Percentiles rank a stretch among this genome's conserved stretches.
Evolutionary conservation across 768 basidiomycete species (phyloP).

Genomic region (Antrodiella citrinella): DNA sequence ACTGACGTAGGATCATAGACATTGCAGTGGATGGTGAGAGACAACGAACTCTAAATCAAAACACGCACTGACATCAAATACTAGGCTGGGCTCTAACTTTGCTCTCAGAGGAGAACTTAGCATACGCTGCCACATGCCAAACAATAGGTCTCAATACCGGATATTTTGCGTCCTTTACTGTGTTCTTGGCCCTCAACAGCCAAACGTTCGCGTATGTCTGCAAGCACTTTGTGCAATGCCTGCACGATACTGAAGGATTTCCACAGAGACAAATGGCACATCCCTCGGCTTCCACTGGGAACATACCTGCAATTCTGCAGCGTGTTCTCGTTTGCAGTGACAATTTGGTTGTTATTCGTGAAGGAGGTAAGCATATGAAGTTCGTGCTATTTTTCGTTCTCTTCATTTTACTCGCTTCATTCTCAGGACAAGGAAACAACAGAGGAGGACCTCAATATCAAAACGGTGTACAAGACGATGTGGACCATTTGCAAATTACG

Average conservation of each 20-base stretch:
- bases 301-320: conserved; percentile 87
- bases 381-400: not conserved
- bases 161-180: conserved; percentile 93
- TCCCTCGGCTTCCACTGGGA: conserved; percentile 62
- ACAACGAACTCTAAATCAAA: conserved; percentile 4
- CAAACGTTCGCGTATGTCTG: conserved; percentile 73
- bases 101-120: conserved; percentile 87
- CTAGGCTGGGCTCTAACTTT: conserved; percentile 74
- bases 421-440: conserved; percentile 65
- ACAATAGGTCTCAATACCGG: conserved; percentile 96
- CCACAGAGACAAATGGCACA: conserved; percentile 68
- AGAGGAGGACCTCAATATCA: conserved; percentile 84
- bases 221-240: conserved; percentile 5
- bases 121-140: conserved; percentile 97
- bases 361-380: conserved; percentile 56
- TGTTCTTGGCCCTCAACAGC: conserved; percentile 94
- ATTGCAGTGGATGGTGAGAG: conserved; percentile 91
- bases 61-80: conserved; percentile 26
- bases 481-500: conserved; percentile 88
- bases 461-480: conserved; percentile 86
- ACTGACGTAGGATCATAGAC: conserved; percentile 40
- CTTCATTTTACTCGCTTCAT: not conserved
- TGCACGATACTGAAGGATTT: too few species aligned
- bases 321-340: conserved; percentile 73
- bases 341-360: conserved; percentile 85